A percentile compares a stretch with the other conserved stretches of the same genome.
Conservation (phyloP, 352 stramenopile species). For the Phytophthora pini region DNA sequence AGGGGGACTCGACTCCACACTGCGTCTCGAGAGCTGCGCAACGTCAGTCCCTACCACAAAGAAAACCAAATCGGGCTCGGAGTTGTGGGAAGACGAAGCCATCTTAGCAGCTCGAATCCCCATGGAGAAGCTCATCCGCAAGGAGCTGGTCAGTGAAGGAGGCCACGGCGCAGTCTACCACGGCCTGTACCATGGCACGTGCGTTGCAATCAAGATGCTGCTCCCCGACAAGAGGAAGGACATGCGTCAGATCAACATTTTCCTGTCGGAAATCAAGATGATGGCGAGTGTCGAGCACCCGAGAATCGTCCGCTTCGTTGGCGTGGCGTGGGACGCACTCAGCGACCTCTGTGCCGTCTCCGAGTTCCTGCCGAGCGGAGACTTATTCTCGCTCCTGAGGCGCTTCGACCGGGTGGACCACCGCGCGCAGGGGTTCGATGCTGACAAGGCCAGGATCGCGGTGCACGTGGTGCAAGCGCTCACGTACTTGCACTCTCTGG, state of each 20-base stretch:
- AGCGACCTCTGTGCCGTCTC: conserved; percentile 56
- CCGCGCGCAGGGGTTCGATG: conserved; percentile 40
- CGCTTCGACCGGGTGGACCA: conserved; percentile 44
- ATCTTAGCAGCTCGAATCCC: conserved; percentile 49
- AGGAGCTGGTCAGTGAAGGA: conserved; percentile 49
- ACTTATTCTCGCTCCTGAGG: conserved; percentile 47
- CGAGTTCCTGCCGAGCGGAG: conserved; percentile 59
- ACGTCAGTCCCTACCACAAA: conserved; percentile 9
- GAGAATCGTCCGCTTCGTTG: conserved; percentile 66
- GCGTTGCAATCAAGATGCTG: conserved; percentile 65
- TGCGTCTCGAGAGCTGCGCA: conserved; percentile 29
- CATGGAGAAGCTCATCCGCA: conserved; percentile 52
- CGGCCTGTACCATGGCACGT: conserved; percentile 48
- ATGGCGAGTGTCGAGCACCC: conserved; percentile 65
- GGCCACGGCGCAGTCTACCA: conserved; percentile 58
- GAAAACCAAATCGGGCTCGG: conserved; percentile 6
- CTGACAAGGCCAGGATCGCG: conserved; percentile 50
- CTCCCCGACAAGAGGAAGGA: conserved; percentile 43
- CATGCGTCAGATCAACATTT: conserved; percentile 58
- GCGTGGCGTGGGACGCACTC: conserved; percentile 59
- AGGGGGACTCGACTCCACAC: conserved; percentile 28
- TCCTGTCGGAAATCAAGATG: conserved; percentile 63
- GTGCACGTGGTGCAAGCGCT: conserved; percentile 50
- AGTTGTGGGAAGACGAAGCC: conserved; percentile 45
- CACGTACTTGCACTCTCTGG: conserved; percentile 60